Evolutionary conservation across 495 filamentous ascomycete genomes (phyloP).

Genomic region (Lichenothelia convexa): DNA sequence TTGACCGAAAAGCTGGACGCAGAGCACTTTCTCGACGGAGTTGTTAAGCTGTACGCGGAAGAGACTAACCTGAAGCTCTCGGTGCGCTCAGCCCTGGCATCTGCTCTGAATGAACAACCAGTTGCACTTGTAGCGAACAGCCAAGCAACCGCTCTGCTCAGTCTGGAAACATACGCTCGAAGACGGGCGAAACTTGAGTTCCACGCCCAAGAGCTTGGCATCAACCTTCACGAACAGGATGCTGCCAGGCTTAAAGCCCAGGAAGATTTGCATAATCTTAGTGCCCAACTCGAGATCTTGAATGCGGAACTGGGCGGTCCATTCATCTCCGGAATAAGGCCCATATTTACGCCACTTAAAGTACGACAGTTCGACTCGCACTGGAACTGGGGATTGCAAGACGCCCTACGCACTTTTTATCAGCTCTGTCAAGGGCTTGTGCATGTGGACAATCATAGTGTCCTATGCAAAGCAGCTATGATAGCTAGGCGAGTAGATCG

Average conservation of each 20-base stretch:
- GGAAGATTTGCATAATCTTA: conserved; percentile 65
- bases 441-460: conserved; percentile 84
- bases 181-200: conserved; percentile 90
- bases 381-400: conserved; percentile 98
- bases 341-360: conserved; percentile 80
- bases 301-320: conserved; percentile 87
- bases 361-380: conserved; percentile 96
- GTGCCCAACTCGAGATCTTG: conserved; percentile 89
- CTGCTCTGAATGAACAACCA: conserved; percentile 91
- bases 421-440: conserved; percentile 96
- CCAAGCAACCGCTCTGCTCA: too few relatives aligned
- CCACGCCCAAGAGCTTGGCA: conserved; percentile 86
- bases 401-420: conserved; percentile 95
- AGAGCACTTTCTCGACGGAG: conserved; percentile 76
- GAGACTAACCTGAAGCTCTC: conserved; percentile 72
- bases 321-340: conserved; percentile 87
- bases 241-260: conserved; percentile 73
- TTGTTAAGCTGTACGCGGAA: conserved; percentile 74
- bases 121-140: conserved; percentile 85
- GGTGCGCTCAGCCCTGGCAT: conserved; percentile 53
- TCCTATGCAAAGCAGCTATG: conserved; percentile 91
- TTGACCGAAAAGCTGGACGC: conserved; percentile 77
- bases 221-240: conserved; percentile 87
- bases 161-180: too few relatives aligned
- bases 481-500: conserved; percentile 99